phyloP scores from a whole-genome alignment of 768 basidiomycete species.

The Psilocybe subaeruginosa region DNA sequence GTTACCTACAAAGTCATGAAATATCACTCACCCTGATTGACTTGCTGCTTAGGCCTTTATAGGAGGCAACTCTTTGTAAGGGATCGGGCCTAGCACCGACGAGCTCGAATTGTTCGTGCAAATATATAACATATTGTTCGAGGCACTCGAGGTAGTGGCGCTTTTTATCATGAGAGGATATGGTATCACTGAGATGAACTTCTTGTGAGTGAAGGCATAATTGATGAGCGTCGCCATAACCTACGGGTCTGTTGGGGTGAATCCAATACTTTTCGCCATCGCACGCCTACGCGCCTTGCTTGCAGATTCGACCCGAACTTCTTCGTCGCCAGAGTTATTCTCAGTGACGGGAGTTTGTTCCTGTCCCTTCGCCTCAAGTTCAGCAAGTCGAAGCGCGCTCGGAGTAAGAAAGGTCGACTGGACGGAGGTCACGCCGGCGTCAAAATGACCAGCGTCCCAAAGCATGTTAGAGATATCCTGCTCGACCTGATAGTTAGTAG shows the following conservation, averaged over 20 bases:
- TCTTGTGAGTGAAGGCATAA: no score
- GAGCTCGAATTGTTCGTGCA: constrained; percentile 62
- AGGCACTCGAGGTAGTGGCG: constrained; percentile 73
- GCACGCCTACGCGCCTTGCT: constrained; percentile 62
- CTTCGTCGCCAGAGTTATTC: constrained; percentile 10
- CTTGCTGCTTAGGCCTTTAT: constrained; percentile 60
- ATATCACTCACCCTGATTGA: constrained; percentile 57
- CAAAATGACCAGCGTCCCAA: not conserved
- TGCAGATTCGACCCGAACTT: constrained; percentile 41
- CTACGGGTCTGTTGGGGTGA: constrained; percentile 65
- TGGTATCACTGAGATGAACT: constrained; percentile 52
- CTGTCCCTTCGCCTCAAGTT: constrained; percentile 33
- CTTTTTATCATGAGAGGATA: constrained; percentile 81
- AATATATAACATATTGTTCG: constrained; percentile 69
- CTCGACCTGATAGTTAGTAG: no score
- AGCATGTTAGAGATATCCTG: no score
- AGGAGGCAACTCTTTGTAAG: constrained; percentile 52
- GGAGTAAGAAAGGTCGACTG: constrained; percentile 63
- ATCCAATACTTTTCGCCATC: constrained; percentile 57
- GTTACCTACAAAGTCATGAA: not conserved
- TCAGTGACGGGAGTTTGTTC: not conserved
- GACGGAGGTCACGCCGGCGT: not conserved
- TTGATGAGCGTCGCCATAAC: constrained; percentile 19
- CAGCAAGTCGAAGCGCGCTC: constrained; percentile 54
- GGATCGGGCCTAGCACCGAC: constrained; percentile 48